Conservation (phyloP, 2,329 filamentous ascomycete genomes). For the Botrytis sinoallii region DNA sequence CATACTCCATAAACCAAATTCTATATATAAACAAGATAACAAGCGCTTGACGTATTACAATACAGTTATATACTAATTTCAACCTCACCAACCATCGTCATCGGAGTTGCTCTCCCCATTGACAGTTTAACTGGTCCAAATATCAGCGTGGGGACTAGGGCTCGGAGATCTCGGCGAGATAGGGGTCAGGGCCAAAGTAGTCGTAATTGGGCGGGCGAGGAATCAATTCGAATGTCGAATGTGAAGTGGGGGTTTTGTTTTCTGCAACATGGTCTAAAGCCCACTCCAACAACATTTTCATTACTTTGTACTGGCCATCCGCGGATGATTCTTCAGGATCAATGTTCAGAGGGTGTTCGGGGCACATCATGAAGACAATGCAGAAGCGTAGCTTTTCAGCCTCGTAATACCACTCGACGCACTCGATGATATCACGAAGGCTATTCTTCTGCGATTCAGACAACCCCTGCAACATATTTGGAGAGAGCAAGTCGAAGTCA, state of each 20-base stretch:
- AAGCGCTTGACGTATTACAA: background rate
- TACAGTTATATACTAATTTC: background rate
- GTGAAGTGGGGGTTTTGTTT: fast-evolving
- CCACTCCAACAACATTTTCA: background rate
- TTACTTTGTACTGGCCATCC: background rate
- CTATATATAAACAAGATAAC: background rate
- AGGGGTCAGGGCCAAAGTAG: background rate
- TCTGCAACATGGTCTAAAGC: background rate
- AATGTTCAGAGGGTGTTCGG: background rate
- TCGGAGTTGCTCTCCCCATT: background rate
- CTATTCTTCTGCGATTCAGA: background rate
- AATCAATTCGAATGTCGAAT: background rate
- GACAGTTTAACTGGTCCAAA: no score
- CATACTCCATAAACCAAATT: background rate
- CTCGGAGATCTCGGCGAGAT: background rate
- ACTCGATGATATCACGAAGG: background rate
- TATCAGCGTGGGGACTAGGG: background rate
- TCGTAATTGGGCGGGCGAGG: background rate
- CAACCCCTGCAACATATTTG: background rate
- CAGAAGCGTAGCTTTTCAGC: background rate
- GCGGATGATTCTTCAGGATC: background rate
- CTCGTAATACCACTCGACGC: background rate
- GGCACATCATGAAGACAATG: background rate
- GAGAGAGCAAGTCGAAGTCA: background rate
- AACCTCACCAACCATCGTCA: background rate